Base-by-base conservation (phyloP, 208 protist species). In the Acanthamoeba royreba region DNA sequence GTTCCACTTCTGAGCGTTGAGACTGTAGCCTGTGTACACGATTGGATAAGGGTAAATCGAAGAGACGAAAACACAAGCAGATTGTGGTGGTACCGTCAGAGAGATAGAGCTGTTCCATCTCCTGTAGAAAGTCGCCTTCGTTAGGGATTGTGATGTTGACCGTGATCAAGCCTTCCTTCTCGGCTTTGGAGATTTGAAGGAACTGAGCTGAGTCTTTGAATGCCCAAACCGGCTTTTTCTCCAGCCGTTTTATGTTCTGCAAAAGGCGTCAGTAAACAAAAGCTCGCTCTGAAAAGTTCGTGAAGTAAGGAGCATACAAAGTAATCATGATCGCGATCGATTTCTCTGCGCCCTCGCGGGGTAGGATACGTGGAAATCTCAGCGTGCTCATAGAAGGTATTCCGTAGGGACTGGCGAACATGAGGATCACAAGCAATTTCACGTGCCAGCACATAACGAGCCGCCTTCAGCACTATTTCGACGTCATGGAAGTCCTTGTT, bases 101-200 rank as follows among this genome's bases (percentile, higher is more conserved):
- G 83, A 90, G 83, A 49, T 90, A 90, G 28, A 90, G 53, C 53
- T 58, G 31, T n/a, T 90, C 83, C 47, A 66, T 90, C 25, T 90
- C 83, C 31, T 90, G 83, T 49, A 90, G 46, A n/a, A 90, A 66
- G 22, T 90, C 83, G 40, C 25, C 83, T 63, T 90, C 52, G 46
- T 46, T 42, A 8, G 49, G 46, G 19, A 90, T 90, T 42, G 83
- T 45, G 31, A 90, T 69, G 28, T 9, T 66, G 83, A 63, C 83
- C 5, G 28, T 90, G 83, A 90, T 55, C 15, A 40, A n/a, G 83
- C 83, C 83, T 33, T 90, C 83, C 83, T 63, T 90, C 46, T 90
- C 83, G 40, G 83, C 83, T 33, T 90, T 90, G 35, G 45, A 1
- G 53, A 90, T 90, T 49, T 69, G 31, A n/a, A 90, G 83, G 28